Conservation (phyloP, 805 yeast species). For the Torulaspora quercuum region DNA sequence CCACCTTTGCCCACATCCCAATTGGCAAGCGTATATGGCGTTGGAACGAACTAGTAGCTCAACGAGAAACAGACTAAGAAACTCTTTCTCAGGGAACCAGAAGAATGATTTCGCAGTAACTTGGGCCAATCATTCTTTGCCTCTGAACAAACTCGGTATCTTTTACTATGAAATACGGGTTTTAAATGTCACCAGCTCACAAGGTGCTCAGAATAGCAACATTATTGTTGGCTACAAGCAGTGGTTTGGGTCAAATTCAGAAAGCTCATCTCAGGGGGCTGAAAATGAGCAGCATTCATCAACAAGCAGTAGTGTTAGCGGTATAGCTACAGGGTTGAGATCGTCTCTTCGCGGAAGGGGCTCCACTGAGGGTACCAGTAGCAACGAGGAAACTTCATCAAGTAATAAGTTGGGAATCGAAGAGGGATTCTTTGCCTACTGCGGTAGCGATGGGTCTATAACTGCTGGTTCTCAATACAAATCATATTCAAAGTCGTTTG, state of each 20-base stretch:
- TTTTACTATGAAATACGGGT: conserved; percentile 34
- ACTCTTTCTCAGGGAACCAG: conserved; percentile 17
- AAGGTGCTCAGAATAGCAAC: conserved; percentile 29
- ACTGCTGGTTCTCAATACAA: conserved; percentile 24
- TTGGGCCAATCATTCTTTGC: conserved; percentile 30
- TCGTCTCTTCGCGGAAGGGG: conserved; percentile 16
- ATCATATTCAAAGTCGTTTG: conserved; percentile 38
- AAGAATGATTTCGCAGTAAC: conserved; percentile 30
- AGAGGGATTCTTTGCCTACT: conserved; percentile 30
- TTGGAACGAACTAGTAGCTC: conserved; percentile 22
- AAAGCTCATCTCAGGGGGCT: conserved; percentile 7
- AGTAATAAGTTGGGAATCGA: conserved; percentile 18
- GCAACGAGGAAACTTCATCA: conserved; percentile 11
- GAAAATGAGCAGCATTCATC: conserved; percentile 14
- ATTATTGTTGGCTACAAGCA: conserved; percentile 32
- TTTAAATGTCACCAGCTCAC: conserved; percentile 26
- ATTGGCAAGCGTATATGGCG: conserved; percentile 26
- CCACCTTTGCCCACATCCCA: conserved; percentile 27
- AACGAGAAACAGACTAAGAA: conserved; percentile 25
- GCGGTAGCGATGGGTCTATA: conserved; percentile 33
- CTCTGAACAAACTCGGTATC: conserved; percentile 24
- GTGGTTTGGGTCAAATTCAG: conserved; percentile 13
- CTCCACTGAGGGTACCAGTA: conserved; percentile 9
- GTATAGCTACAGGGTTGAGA: conserved; percentile 12
- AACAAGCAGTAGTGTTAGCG: conserved; percentile 8